Evolutionary conservation across 352 stramenopile species (phyloP), one percentile per base, ranked within the genome.

Genomic region (Thalassiosira delicatula): DNA sequence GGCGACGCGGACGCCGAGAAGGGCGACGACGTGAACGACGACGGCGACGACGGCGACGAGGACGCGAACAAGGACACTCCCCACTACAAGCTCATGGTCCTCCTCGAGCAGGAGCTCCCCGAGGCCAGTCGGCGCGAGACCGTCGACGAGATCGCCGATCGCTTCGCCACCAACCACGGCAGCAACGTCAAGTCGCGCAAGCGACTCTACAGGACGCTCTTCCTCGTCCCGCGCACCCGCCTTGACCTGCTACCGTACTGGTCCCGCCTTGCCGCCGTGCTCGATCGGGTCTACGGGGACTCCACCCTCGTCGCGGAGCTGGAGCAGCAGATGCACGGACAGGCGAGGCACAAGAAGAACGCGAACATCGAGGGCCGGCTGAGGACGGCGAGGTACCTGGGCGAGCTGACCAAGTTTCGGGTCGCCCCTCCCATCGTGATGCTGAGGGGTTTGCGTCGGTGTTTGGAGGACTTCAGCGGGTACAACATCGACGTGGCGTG

Each of bases 241-340:
- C 85, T 98, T 35, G 96, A 99, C 84, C 90, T 99, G 9, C 75
- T 99, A 27, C 93, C 96, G 21, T 97, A 98, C 82, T 99, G 98
- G 83, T 94, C 95, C 19, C 92, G 97, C 19, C 90, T 99, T 32
- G 92, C 97, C 17, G 96, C 96, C 14, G 98, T 96, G 4, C 79
- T 99, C 27, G 93, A 97, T 73, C 93, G 92, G 30, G 94, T 98
- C 2, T 94, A 98, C 53, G 95, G 95, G 70, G 96, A 98, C 70
- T 90, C 91, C 12, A 92, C 94, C 25, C 92, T 99, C 0, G 91
- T 98, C 7, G 82, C 92, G 1, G 83, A 98, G 76, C 86, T 99
- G 3, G 95, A 98, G 60, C 92, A 95, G 49, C 96, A 99, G 81
- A 98, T 99, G 79, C 95, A 97, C 81, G 96, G 95, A 40, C 84